phyloP scores from a whole-genome alignment of 129 eudicot genomes.

The carrot (Daucus carota) region DNA sequence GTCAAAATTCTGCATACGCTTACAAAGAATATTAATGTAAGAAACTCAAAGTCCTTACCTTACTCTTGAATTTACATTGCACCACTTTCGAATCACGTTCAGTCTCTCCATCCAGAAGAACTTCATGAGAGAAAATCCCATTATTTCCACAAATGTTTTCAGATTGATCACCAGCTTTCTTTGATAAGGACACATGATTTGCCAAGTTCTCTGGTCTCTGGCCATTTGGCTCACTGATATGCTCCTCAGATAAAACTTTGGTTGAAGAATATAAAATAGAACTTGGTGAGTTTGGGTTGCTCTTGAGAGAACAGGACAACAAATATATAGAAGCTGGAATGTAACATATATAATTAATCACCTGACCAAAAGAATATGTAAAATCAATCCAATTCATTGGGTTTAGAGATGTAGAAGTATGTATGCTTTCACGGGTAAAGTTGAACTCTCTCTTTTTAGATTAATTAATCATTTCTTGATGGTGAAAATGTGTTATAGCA shows the following conservation, averaged over 20 bases:
- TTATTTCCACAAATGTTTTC: conserved; percentile 41
- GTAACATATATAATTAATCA: neutral
- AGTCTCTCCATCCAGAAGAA: conserved; percentile 59
- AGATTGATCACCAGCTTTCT: conserved; percentile 26
- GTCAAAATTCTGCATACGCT: neutral
- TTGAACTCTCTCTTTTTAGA: neutral
- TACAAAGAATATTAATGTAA: neutral
- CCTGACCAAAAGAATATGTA: neutral
- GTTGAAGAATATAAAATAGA: conserved; percentile 11
- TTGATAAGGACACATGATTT: conserved; percentile 11
- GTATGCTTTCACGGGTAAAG: neutral
- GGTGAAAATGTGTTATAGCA: neutral
- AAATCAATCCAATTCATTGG: neutral
- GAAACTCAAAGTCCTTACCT: conserved; percentile 40
- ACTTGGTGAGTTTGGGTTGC: neutral
- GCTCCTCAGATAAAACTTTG: conserved; percentile 36
- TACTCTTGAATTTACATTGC: conserved; percentile 42
- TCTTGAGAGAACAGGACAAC: neutral
- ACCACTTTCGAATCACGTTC: conserved; percentile 27
- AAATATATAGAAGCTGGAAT: neutral
- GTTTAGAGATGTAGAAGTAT: neutral
- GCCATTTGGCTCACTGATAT: conserved; percentile 19
- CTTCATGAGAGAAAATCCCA: conserved; percentile 83
- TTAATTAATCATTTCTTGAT: neutral
- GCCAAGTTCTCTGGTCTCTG: conserved; percentile 31